Base-by-base conservation (phyloP, 2,329 filamentous ascomycete genomes). In the Pseudogymnoascus sp. region DNA sequence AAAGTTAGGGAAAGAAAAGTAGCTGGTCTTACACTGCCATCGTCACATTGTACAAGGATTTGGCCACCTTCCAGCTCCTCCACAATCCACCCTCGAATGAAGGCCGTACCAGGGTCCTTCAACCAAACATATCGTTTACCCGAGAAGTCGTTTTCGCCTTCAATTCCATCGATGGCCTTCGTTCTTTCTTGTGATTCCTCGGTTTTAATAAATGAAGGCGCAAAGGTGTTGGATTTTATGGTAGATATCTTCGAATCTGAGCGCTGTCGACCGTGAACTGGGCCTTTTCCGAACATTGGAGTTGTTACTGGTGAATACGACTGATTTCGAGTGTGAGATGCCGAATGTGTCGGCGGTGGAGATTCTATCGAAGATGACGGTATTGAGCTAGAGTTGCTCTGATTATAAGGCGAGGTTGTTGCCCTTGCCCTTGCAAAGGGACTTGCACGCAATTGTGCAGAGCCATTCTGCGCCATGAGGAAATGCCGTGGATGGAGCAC, bases 71-170 rank as follows among this genome's bases (percentile, higher is more conserved):
- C 84, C 62, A 89, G 78, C 68, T 98, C 93, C 72, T 96, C 89
- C 21, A 97, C 84, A 11, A 99, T 87, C 85, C 92, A 93, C 3
- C 93, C 96, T 70, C 92, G 91, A 63, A 98, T 86, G 75, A 99
- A 99, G 1, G 95, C 95, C 63, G 84, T 83, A 72, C 93, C 85
- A 1, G 90, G 82, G 77, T 99, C 93, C 76, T 89, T 90, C 73
- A 99, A 81, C 96, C 95, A 99, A 68, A 99, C 93, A 80, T 98
- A 99, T 79, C 95, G 86, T 79, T 96, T 98, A 64, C 95, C 96
- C 0, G 95, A 99, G 76, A 99, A 98, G 81, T 99, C 95, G 75
- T 97, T 98, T 74, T 97, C 93, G 67, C 95, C 95, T 77, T 99
- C 96, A 65, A 97, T 92, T 16, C 91, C 90, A 61, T 81, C 81